Conservation (phyloP, 495 filamentous ascomycete species). For the Sphaerosporella brunnea region DNA sequence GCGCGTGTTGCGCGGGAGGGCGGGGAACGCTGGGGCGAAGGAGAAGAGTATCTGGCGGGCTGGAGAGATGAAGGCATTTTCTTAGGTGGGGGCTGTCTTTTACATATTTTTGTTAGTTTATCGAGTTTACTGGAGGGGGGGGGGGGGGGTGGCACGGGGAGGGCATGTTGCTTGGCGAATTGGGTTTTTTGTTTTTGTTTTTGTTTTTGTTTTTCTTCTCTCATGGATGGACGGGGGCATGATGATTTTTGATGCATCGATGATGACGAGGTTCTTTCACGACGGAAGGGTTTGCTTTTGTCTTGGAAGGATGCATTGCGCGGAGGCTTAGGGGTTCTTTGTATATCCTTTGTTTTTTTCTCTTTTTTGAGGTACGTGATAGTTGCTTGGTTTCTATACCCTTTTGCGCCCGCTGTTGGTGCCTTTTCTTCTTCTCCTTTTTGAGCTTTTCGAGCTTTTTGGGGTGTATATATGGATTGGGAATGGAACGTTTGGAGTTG, state of each 20-base stretch:
- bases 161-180: neutral
- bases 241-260: neutral
- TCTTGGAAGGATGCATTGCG: constrained; percentile 4
- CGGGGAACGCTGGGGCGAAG: no score
- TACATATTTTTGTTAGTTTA: no score
- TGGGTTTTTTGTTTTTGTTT: no score
- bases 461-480: neutral
- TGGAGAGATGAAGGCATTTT: no score
- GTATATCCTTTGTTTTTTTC: constrained; percentile 3
- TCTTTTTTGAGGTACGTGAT: no score
- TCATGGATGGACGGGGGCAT: neutral
- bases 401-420: neutral
- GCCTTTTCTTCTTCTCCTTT: constrained; percentile 1
- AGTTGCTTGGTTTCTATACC: neutral
- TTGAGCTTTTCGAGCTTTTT: no score
- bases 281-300: no score
- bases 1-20: no score
- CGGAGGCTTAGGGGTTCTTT: constrained; percentile 7
- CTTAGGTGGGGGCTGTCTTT: no score
- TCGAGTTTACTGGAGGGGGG: no score
- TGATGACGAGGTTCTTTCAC: no score
- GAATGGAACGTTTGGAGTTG: neutral
- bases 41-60: no score
- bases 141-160: neutral
- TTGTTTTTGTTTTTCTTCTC: neutral